phyloP scores from a whole-genome alignment of 2,329 filamentous ascomycete species.

The Pestalotiopsis sp. region DNA sequence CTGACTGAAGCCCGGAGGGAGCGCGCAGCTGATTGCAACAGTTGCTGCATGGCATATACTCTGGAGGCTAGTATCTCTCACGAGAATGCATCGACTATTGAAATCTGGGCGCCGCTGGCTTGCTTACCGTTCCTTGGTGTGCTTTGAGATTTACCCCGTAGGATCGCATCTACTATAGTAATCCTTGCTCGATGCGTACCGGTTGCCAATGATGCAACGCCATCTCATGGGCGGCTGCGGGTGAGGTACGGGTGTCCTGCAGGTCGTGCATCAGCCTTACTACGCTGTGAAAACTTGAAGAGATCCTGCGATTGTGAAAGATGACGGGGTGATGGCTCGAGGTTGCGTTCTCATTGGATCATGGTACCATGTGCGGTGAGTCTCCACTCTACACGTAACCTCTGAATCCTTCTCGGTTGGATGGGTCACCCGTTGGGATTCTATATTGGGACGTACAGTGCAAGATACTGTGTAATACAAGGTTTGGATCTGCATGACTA shows the following conservation, averaged over 20 bases:
- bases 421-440: neutral
- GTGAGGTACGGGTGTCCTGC: neutral
- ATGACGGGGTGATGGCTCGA: neutral
- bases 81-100: neutral
- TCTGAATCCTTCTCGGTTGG: neutral
- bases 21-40: neutral
- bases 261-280: neutral
- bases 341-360: neutral
- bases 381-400: neutral
- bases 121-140: neutral
- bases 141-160: neutral
- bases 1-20: neutral
- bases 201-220: neutral
- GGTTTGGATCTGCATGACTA: neutral
- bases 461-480: neutral
- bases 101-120: neutral
- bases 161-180: neutral
- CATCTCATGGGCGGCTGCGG: neutral
- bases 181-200: neutral
- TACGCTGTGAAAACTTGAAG: neutral
- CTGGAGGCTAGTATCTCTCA: neutral
- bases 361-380: neutral
- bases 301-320: neutral
- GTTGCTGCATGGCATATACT: neutral
- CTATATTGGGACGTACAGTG: neutral